Evolutionary conservation across 352 stramenopile species (phyloP).

Genomic region (Phytophthora aleatoria): DNA sequence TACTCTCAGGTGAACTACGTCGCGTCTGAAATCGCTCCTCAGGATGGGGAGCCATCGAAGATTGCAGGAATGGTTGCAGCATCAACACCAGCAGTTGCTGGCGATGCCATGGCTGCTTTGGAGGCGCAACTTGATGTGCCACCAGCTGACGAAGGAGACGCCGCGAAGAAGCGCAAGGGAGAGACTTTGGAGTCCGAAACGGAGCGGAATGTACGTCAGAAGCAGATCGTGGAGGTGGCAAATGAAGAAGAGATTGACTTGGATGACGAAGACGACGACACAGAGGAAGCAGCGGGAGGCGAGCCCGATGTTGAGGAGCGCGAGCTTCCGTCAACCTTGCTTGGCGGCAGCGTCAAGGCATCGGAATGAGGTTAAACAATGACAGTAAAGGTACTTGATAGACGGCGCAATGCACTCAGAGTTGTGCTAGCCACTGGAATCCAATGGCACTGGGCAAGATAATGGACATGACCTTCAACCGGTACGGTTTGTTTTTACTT

Average conservation of each 20-base stretch:
- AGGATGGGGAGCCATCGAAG: constrained; percentile 32
- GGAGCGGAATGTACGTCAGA: constrained; percentile 84
- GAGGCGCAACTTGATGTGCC: constrained; percentile 69
- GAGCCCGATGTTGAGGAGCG: constrained; percentile 60
- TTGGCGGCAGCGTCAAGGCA: constrained; percentile 30
- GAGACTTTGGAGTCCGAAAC: constrained; percentile 54
- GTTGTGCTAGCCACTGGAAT: no score
- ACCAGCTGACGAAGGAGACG: constrained; percentile 31
- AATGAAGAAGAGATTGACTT: constrained; percentile 95
- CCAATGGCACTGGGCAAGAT: no score
- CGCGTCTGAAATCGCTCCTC: constrained; percentile 86
- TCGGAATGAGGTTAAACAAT: constrained; percentile 19
- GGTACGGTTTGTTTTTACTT: constrained; percentile 7
- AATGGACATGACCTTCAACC: not conserved
- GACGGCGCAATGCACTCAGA: not conserved
- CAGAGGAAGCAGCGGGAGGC: constrained; percentile 30
- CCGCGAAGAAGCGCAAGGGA: constrained; percentile 65
- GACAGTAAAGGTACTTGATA: constrained; percentile 12
- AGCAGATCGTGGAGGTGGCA: constrained; percentile 66
- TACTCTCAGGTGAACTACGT: constrained; percentile 98
- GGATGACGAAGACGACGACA: constrained; percentile 83
- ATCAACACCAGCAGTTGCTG: constrained; percentile 40
- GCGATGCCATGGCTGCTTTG: constrained; percentile 90
- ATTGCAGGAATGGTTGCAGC: constrained; percentile 63
- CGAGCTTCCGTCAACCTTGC: constrained; percentile 56